A percentile compares a stretch with the other conserved stretches of the same genome.
Conservation (phyloP, 305 asterid genomes). For the Fraxinus nigra region DNA sequence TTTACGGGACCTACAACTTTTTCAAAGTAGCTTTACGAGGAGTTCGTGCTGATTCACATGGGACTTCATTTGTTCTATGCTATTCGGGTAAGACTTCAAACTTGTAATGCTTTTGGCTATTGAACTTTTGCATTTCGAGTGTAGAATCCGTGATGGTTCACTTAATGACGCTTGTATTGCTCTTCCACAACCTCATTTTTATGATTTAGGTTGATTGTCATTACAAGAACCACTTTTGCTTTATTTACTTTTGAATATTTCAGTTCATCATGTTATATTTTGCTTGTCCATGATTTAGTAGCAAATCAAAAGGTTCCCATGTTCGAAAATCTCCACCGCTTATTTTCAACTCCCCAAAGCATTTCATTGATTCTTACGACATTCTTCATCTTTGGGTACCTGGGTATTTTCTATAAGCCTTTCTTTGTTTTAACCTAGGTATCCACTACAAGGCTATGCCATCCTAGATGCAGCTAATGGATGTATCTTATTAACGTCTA, state of each 20-base stretch:
- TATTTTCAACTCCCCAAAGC: background rate
- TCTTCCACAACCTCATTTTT: background rate
- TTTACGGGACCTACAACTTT: too few relatives aligned
- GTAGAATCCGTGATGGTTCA: too few relatives aligned
- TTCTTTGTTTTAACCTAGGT: too few relatives aligned
- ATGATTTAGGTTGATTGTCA: background rate
- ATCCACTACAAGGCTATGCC: background rate
- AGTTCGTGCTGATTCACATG: background rate
- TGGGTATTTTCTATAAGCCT: background rate
- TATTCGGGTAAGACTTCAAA: background rate
- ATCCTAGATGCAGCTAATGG: background rate
- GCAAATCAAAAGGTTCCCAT: background rate
- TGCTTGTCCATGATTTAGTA: background rate
- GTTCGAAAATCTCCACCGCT: background rate
- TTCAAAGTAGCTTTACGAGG: too few relatives aligned
- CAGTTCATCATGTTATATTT: background rate
- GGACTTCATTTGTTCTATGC: background rate
- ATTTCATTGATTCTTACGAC: too few relatives aligned
- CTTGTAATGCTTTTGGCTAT: background rate
- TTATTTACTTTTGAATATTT: too few relatives aligned
- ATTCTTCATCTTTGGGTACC: background rate
- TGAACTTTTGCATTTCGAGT: background rate
- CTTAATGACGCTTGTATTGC: background rate
- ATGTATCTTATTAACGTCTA: background rate
- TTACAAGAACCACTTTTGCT: background rate